Evolutionary conservation across 176 grass and related monocot genomes (phyloP).

Genomic region (Otatea glauca): DNA sequence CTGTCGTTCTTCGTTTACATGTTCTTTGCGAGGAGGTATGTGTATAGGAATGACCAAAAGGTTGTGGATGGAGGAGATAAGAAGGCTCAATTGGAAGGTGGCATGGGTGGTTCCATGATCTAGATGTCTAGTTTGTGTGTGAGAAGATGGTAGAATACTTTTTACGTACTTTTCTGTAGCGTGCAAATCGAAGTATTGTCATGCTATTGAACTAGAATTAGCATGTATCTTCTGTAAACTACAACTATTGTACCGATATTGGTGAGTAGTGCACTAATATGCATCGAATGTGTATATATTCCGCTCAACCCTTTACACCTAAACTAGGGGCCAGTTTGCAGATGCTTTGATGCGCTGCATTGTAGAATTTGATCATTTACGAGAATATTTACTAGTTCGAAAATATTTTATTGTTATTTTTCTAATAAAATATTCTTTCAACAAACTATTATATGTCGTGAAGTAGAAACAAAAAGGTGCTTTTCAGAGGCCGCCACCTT

Average conservation of each 20-base stretch:
- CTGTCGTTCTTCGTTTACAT: conserved; percentile 56
- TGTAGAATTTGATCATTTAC: too few relatives aligned
- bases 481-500: too few relatives aligned
- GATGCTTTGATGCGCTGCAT: too few relatives aligned
- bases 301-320: too few relatives aligned
- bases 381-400: too few relatives aligned
- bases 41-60: conserved; percentile 60
- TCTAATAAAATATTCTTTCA: too few relatives aligned
- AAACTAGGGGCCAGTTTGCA: too few relatives aligned
- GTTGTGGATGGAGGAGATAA: conserved; percentile 25
- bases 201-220: neutral
- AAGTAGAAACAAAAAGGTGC: too few relatives aligned
- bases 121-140: neutral
- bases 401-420: too few relatives aligned
- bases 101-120: neutral
- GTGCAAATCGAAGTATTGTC: neutral
- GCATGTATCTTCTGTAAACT: neutral
- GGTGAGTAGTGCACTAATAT: too few relatives aligned
- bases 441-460: too few relatives aligned
- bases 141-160: neutral
- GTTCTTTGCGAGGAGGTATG: conserved; percentile 63
- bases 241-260: neutral
- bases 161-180: neutral
- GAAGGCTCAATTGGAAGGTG: neutral
- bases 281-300: too few relatives aligned